phyloP scores from a whole-genome alignment of 257 asterid genomes.

The Mentha longifolia region DNA sequence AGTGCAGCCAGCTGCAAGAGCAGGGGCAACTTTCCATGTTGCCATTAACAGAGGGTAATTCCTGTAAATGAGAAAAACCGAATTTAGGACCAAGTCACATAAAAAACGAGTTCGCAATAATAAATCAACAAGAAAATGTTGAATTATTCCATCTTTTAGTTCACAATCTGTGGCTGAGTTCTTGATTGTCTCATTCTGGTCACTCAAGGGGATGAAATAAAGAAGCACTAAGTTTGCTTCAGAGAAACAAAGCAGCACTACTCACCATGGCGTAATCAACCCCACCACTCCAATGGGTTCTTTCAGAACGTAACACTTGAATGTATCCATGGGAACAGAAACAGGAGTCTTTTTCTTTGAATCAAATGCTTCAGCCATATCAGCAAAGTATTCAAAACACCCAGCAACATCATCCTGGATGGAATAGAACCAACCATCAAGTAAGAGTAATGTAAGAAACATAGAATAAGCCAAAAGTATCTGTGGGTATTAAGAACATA shows the following conservation, averaged over 20 bases:
- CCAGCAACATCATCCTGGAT: slow-evolving; percentile 92
- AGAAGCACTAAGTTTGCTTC: neutral
- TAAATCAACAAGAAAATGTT: neutral
- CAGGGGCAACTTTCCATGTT: slow-evolving; percentile 97
- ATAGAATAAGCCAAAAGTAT: slow-evolving; percentile 10
- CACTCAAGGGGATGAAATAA: neutral
- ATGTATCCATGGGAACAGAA: slow-evolving; percentile 78
- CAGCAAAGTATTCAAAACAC: slow-evolving; percentile 87
- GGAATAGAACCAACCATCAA: slow-evolving; percentile 19
- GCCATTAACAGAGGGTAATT: slow-evolving; percentile 95
- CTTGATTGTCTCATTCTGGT: too few relatives aligned
- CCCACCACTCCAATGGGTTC: slow-evolving; percentile 98
- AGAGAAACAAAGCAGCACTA: slow-evolving; percentile 15
- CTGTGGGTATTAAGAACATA: slow-evolving; percentile 37
- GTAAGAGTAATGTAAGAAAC: slow-evolving; percentile 22
- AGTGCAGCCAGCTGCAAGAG: slow-evolving; percentile 95
- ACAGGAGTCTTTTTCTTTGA: slow-evolving; percentile 66
- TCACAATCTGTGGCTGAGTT: neutral
- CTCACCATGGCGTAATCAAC: slow-evolving; percentile 92
- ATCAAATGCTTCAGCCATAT: slow-evolving; percentile 89
- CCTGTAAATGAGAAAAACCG: slow-evolving; percentile 47
- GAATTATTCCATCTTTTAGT: neutral
- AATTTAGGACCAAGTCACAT: slow-evolving; percentile 13
- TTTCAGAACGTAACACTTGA: slow-evolving; percentile 66
- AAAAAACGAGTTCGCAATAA: neutral